These are phyloP conservation scores for Barnettozyma populi DNA, from an alignment of 805 yeast genomes.

Conservation along the genomic window DNA sequence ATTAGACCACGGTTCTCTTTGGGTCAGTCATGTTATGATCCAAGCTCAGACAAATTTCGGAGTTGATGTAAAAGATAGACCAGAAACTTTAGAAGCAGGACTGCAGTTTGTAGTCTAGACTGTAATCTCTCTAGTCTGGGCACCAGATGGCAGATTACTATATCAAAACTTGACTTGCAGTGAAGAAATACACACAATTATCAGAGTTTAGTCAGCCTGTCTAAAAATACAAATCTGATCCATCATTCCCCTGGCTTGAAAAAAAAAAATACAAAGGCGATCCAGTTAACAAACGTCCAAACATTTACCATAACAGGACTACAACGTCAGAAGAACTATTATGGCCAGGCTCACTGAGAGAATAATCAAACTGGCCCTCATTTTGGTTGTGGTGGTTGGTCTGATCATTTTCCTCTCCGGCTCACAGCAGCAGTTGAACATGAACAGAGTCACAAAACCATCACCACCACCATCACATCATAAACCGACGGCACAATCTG, in stretches of 20 bases:
- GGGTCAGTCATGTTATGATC: too few relatives aligned
- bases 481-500: not conserved
- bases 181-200: too few relatives aligned
- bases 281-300: not conserved
- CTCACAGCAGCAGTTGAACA: constrained; percentile 1
- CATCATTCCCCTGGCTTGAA: too few relatives aligned
- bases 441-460: not conserved
- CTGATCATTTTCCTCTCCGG: constrained; percentile 15
- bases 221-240: too few relatives aligned
- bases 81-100: not conserved
- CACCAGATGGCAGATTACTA: not conserved
- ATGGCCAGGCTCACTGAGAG: constrained; percentile 21
- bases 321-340: not conserved
- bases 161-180: too few relatives aligned
- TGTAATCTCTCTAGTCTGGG: not conserved
- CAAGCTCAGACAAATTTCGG: not conserved
- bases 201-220: too few relatives aligned
- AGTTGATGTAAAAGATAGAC: not conserved
- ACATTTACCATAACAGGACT: not conserved
- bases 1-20: not conserved
- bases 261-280: too few relatives aligned
- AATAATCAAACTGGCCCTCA: constrained; percentile 15
- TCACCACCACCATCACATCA: not conserved
- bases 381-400: constrained; percentile 17
- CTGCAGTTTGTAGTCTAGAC: not conserved